Conservation (phyloP, 1,284 basidiomycete species). For the Stygiomarasmius scandens region DNA sequence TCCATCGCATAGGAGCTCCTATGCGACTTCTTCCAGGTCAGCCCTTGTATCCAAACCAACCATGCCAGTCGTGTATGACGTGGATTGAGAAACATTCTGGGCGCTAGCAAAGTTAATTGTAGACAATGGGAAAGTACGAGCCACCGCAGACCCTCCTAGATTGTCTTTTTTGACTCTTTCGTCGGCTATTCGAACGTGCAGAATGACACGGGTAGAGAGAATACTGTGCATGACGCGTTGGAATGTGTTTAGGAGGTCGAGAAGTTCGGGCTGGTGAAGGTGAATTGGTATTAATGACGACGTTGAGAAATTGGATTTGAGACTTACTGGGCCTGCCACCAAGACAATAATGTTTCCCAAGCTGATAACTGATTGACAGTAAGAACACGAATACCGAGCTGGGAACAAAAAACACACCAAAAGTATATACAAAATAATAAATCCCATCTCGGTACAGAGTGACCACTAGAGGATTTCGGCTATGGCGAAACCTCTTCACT, state of each 20-base stretch:
- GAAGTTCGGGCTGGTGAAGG: conserved; percentile 10
- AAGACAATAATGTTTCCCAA: conserved; percentile 20
- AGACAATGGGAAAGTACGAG: not conserved
- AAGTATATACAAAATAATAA: conserved; percentile 26
- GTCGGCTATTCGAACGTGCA: conserved; percentile 18
- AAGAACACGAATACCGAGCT: not conserved
- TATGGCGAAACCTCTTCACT: conserved; percentile 17
- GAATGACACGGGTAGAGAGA: conserved; percentile 21
- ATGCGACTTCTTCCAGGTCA: no score
- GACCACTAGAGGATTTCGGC: conserved; percentile 16
- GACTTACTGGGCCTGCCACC: conserved; percentile 19
- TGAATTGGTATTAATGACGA: no score
- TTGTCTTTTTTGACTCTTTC: not conserved
- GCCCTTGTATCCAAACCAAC: no score
- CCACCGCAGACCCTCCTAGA: not conserved
- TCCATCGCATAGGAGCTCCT: no score
- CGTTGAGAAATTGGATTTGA: no score
- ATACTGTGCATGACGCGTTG: conserved; percentile 26
- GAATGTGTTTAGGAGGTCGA: conserved; percentile 24
- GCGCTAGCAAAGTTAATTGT: not conserved
- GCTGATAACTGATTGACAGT: conserved; percentile 15
- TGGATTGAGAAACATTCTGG: no score
- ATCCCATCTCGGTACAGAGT: conserved; percentile 25
- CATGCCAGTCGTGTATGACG: no score
- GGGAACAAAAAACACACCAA: conserved; percentile 13